Evolutionary conservation across 495 filamentous ascomycete genomes (phyloP), one percentile per base, ranked within the genome.

Genomic region (Melanomma pulvis-pyrius): DNA sequence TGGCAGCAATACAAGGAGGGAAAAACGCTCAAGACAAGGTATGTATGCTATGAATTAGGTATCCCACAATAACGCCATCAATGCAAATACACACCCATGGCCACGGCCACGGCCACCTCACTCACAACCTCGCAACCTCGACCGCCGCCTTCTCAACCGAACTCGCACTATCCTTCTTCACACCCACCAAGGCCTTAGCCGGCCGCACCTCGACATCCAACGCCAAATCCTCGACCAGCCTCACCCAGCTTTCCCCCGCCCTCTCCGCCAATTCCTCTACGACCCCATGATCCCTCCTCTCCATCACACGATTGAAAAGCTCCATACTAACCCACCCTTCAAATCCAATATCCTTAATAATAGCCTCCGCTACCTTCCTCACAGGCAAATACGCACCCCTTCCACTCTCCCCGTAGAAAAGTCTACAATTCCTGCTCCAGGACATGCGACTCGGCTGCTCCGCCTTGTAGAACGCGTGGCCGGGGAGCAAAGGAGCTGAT

Each of bases 311-410:
- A 71, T 86, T 87, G 73, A 94, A 94, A 50, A 93, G 74, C 78
- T 94, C 90, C 69, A 92, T 80, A 65, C 86, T 88, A n/a, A 92
- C 84, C 88, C 88, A 92, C 0, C 90, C 90, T 54, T 86, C 78
- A 67, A 86, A 94, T 6, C 87, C 86, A 12, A 90, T 75, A 4
- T 83, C 84, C 15, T 83, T 78, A 50, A 89, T 83, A 54, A 93
- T 81, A 8, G 84, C 86, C 54, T 77, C 73, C 7, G 86, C 78
- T 50, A 92, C 82, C 54, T 89, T 82, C 56, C 82, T 66, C 24
- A 92, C 72, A 4, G 91, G 91, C 11, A 96, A 76, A 71, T 93
- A 93, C 0, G 85, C 91, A 7, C 90, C 90, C 0, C 81, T 75
- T 1, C 85, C 81, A 73, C 84, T 79, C 73, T 93, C 90, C 48